These are phyloP conservation scores for Austroboletus eburneus DNA, from an alignment of 768 basidiomycete genomes.

Conservation along the genomic window DNA sequence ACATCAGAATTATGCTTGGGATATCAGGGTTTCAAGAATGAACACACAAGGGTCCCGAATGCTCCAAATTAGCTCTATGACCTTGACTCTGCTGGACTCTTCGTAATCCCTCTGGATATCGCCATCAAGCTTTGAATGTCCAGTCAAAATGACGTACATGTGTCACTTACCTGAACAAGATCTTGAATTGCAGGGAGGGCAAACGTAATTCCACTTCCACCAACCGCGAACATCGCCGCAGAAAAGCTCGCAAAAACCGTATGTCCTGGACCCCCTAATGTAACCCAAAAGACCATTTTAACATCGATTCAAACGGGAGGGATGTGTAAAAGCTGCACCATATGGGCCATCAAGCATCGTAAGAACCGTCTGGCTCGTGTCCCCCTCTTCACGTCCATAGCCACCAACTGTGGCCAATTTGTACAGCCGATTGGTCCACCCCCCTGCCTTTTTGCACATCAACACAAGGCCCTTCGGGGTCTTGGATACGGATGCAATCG, in stretches of 20 bases:
- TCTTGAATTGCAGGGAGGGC: conserved; percentile 49
- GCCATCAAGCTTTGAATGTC: conserved; percentile 1
- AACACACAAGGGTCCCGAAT: conserved; percentile 41
- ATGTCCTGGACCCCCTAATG: conserved; percentile 41
- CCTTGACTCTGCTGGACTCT: conserved; percentile 36
- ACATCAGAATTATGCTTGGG: no score
- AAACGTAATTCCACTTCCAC: conserved; percentile 61
- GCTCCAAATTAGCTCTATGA: conserved; percentile 55
- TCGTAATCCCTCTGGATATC: conserved; percentile 24
- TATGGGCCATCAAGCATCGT: conserved; percentile 56
- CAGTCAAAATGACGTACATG: neutral
- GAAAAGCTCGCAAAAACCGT: conserved; percentile 47
- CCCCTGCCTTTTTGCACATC: conserved; percentile 46
- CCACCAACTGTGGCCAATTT: conserved; percentile 35
- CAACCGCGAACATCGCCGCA: conserved; percentile 51
- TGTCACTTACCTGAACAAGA: conserved; percentile 37
- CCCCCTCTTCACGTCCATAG: conserved; percentile 28
- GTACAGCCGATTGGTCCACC: conserved; percentile 46
- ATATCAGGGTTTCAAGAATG: conserved; percentile 1
- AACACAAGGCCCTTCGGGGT: conserved; percentile 45
- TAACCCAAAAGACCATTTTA: conserved; percentile 4
- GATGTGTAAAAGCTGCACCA: conserved; percentile 23
- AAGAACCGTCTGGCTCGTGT: conserved; percentile 27
- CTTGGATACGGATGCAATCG: conserved; percentile 42
- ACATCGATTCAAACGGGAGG: neutral